Conservation (phyloP, 2,329 filamentous ascomycete genomes). For the Parastagonospora nodorum region DNA sequence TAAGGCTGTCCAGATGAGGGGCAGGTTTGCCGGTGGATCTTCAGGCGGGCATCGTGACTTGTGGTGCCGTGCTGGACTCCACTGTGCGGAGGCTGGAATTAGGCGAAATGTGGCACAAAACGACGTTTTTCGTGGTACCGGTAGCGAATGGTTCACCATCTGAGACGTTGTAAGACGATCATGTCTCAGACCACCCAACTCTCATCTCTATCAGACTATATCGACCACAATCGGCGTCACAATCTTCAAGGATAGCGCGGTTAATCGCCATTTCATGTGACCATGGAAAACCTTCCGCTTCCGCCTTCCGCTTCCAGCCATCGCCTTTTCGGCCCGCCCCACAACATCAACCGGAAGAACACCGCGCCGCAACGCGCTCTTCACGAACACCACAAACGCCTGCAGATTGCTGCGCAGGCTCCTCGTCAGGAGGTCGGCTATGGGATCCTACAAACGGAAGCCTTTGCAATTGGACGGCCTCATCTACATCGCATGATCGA, state of each 20-base stretch:
- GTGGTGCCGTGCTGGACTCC: too few relatives aligned
- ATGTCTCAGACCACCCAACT: neutral
- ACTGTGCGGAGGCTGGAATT: too few relatives aligned
- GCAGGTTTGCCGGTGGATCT: too few relatives aligned
- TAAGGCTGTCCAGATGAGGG: too few relatives aligned
- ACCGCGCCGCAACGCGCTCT: slow-evolving; percentile 7
- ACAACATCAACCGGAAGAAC: slow-evolving; percentile 5
- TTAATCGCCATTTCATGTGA: slow-evolving; percentile 2
- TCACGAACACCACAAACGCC: slow-evolving; percentile 4
- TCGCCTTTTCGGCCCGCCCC: slow-evolving; percentile 5
- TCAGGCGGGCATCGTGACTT: too few relatives aligned
- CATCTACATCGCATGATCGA: neutral
- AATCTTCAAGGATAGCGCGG: neutral
- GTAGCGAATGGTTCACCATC: neutral
- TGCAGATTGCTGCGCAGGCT: slow-evolving; percentile 3
- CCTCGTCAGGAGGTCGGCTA: slow-evolving; percentile 3
- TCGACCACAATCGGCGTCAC: neutral
- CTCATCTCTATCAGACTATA: neutral
- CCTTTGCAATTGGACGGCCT: slow-evolving; percentile 4
- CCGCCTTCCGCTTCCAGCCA: slow-evolving; percentile 8
- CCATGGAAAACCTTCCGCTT: slow-evolving; percentile 5
- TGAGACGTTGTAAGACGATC: neutral
- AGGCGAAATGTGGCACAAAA: neutral
- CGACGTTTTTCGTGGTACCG: neutral
- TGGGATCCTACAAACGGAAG: slow-evolving; percentile 1